Percentiles rank a stretch among this genome's conserved stretches.
phyloP scores from a whole-genome alignment of 1,284 basidiomycete species.

The Caloboletus inedulis region DNA sequence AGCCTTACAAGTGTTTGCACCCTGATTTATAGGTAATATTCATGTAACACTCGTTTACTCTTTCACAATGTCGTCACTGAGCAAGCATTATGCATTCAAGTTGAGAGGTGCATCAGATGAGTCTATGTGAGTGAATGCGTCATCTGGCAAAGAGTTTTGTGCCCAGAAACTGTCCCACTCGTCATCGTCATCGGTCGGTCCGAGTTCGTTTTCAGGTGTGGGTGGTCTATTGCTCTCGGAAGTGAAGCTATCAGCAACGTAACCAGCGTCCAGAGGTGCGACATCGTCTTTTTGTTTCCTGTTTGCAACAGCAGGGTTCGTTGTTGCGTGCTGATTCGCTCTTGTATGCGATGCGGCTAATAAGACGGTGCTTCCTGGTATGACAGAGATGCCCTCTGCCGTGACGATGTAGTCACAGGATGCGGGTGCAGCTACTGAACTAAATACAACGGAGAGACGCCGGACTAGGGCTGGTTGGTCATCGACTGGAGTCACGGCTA shows the following conservation, averaged over 20 bases:
- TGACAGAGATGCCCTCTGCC: slow-evolving; percentile 49
- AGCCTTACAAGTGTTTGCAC: not conserved
- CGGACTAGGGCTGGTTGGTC: slow-evolving; percentile 52
- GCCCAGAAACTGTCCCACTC: slow-evolving; percentile 36
- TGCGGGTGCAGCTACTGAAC: slow-evolving; percentile 51
- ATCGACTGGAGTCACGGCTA: slow-evolving; percentile 12
- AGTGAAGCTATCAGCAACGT: slow-evolving; percentile 27
- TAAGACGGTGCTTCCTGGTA: slow-evolving; percentile 27
- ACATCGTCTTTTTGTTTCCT: slow-evolving; percentile 22
- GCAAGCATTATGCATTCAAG: slow-evolving; percentile 18
- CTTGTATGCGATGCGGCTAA: slow-evolving; percentile 1
- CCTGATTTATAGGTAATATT: not conserved
- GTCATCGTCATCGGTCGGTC: slow-evolving; percentile 18
- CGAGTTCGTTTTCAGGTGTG: slow-evolving; percentile 29
- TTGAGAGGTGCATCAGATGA: not conserved
- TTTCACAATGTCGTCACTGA: not conserved
- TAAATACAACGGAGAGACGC: slow-evolving; percentile 73
- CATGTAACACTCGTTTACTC: slow-evolving; percentile 13
- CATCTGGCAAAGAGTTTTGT: slow-evolving; percentile 29
- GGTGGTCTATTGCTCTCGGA: slow-evolving; percentile 9
- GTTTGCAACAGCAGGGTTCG: not conserved
- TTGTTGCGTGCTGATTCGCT: not conserved
- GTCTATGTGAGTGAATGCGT: slow-evolving; percentile 19
- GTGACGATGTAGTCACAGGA: slow-evolving; percentile 75
- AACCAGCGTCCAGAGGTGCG: slow-evolving; percentile 40